Base-by-base conservation (phyloP, 805 yeast species). In the Candida quercuum region DNA sequence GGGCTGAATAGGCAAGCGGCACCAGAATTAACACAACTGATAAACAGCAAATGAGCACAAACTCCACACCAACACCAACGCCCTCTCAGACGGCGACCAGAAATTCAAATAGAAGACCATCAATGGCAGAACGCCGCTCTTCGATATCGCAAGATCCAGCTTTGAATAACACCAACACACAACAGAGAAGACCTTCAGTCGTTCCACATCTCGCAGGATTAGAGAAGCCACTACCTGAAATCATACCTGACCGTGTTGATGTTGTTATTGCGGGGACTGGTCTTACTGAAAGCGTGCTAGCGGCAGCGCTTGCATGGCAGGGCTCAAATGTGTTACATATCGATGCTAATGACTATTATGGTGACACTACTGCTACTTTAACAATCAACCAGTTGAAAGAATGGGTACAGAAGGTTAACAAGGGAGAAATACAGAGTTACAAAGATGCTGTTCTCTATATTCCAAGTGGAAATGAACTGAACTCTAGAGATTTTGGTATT, bases 261-360 rank as follows among this genome's bases (percentile, higher is more conserved):
- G 95, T 93, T 12, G 69, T 93, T 22, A 84, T 93, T 39, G 77
- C 84, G 46, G 99, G 99, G 26, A 91, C 99, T 0, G 98, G 98
- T 4, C 68, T 93, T 29, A 81, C 80, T 2, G 96, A 93, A 59
- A 77, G 87, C 48, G 79, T 93, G 11, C 62, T 88, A 34, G 96
- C 98, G 0, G 95, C 97, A 11, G 91, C 97, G 0, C 69, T 93
- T 33, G 83, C 97, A 11, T 93, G 99, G 98, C 96, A 87, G 51
- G 99, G 99, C n/a, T 78, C 93, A n/a, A 78, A 74, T 46, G 97
- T 93, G 8, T 66, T 93, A 31, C 99, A 93, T 56, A 77, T 93
- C 22, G 99, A 93, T 59, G 68, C 78, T 30, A 83, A 88, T 54
- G 71, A 77, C 21, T 81, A 86, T 57, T 93, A 93, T 53, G 99